A percentile compares a stretch with the other conserved stretches of the same genome.
Evolutionary conservation across 192 early-diverging fungal species (phyloP).

Genomic region (Blastocladiella britannica): DNA sequence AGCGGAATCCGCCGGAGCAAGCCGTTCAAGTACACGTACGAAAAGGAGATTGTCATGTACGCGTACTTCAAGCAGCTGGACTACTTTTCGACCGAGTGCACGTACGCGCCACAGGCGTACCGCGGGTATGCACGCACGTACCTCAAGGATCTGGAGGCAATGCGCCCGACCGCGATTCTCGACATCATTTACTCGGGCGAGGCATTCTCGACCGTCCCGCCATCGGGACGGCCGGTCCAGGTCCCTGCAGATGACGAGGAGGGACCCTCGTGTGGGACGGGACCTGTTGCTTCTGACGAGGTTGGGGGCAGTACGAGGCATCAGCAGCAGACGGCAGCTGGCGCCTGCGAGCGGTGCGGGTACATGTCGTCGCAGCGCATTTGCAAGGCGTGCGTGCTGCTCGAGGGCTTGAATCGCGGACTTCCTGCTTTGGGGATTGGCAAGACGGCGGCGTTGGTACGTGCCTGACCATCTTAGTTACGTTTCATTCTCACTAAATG

Average conservation of each 20-base stretch:
- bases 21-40: constrained; percentile 97
- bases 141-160: constrained; percentile 81
- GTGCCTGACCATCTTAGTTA: background rate
- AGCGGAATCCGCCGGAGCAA: constrained; percentile 80
- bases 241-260: background rate
- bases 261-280: background rate
- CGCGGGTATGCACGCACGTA: constrained; percentile 85
- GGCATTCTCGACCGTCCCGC: constrained; percentile 27
- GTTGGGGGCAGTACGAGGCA: no score
- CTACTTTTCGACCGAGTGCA: constrained; percentile 97
- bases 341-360: constrained; percentile 64
- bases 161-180: constrained; percentile 72
- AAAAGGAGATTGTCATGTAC: constrained; percentile 99
- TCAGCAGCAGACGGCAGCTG: background rate
- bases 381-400: constrained; percentile 83
- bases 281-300: constrained; percentile 3
- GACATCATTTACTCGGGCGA: constrained; percentile 94
- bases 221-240: background rate
- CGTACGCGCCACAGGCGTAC: constrained; percentile 92
- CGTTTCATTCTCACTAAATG: background rate
- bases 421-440: constrained; percentile 42
- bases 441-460: background rate
- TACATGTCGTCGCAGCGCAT: constrained; percentile 80
- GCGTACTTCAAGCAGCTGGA: constrained; percentile 91
- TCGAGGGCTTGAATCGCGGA: constrained; percentile 82